These are phyloP conservation scores for Bigelowiella natans DNA, from an alignment of 78 protist species.

Conservation along the genomic window DNA sequence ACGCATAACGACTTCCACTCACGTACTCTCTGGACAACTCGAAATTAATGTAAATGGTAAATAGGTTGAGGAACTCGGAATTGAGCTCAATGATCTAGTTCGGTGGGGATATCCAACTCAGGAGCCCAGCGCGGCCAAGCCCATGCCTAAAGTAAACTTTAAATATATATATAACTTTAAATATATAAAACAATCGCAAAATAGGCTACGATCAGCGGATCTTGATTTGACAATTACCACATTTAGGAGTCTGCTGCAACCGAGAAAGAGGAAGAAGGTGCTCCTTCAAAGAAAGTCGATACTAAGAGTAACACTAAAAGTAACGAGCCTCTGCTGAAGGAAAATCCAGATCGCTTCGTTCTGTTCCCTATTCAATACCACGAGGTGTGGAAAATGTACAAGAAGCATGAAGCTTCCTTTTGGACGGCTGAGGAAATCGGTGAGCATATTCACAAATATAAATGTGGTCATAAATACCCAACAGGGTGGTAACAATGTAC, in stretches of 20 bases:
- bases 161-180: not conserved
- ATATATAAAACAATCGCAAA: not conserved
- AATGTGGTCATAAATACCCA: not conserved
- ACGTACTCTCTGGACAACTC: not conserved
- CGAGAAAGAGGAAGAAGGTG: not conserved
- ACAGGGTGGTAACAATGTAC: too few relatives aligned
- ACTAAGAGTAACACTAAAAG: not conserved
- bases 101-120: not conserved
- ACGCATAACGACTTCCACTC: too few relatives aligned
- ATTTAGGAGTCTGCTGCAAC: not conserved
- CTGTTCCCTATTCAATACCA: constrained; percentile 13
- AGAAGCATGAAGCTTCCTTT: constrained; percentile 79
- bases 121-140: not conserved
- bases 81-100: not conserved
- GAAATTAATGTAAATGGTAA: not conserved
- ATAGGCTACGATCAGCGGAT: too few relatives aligned
- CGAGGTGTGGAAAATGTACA: constrained; percentile 42
- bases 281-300: not conserved
- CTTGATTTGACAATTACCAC: too few relatives aligned
- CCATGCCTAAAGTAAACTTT: not conserved
- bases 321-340: constrained; percentile 8
- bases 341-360: constrained; percentile 9
- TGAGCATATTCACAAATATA: not conserved
- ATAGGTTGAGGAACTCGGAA: not conserved
- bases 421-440: constrained; percentile 96